Evolutionary conservation across 2,329 filamentous ascomycete genomes (phyloP), one percentile per base, ranked within the genome.

Genomic region (Stachybotrys echinatus): DNA sequence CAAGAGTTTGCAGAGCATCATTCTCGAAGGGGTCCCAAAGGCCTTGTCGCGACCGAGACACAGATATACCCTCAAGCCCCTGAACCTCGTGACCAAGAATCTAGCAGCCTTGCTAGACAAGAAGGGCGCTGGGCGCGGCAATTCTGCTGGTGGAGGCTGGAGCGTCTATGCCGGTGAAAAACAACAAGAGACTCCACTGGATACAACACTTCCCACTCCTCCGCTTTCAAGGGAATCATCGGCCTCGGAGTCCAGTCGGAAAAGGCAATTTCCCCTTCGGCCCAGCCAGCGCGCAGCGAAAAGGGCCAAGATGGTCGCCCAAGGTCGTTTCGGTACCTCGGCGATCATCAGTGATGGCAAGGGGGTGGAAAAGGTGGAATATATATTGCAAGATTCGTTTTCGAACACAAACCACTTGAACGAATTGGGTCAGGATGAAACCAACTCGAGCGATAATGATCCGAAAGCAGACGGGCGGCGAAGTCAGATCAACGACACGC

Each of bases 1-100:
- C 5, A 80, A 80, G 46, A 87, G 82, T 57, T 70, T 94, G 22
- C 81, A 85, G 49, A 82, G 80, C 38, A 73, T 94, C 4, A 81
- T 95, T 5, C 75, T 91, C 23, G 85, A 91, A 53, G 88, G 88
- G 2, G 84, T 96, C 7, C 89, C 90, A 1, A 91, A 89, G 60
- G 90, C 90, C 1, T 76, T 95, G 12, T 94, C 89, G 1, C 77
- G 84, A 14, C 87, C 88, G 1, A 80, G 86, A 23, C 79, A 86
- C 54, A 78, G 90, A 23, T 92, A 88, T 56, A 77, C 82, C 0
- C 71, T 96, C 1, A 79, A 83, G 53, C 68, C 80, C 5, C 89
- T 88, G 2, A 83, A 79, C 45, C 73, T 95, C 19, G 79, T 80
- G 1, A 88, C 88, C 17, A 84, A 83, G 55, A 92, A 87, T 50